Base-by-base conservation (phyloP, 768 basidiomycete genomes). In the Mrakia frigida region DNA sequence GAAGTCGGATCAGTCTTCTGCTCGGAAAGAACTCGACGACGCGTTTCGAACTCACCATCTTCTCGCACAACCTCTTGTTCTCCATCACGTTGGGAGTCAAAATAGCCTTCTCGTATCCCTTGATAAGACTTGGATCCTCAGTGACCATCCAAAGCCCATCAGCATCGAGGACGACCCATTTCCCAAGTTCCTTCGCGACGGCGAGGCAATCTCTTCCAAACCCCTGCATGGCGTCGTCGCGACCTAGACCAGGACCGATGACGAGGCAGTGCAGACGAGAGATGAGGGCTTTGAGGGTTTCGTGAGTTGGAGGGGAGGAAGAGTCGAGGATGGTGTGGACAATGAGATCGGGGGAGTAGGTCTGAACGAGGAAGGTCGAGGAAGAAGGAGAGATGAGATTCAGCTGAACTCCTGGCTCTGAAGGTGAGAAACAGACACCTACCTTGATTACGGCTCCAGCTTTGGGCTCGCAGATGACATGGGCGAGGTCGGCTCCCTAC, bases 81-180 rank as follows among this genome's bases (percentile, higher is more conserved):
- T 98, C 97, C 78, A 92, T 91, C 18, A 96, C 88, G 80, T 98
- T 98, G 0, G 97, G 97, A 0, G 97, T 98, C 71, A 99, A 84
- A 25, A 99, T 90, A 0, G 92, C 91, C 28, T 92, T 88, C 28
- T 90, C 87, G 82, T 98, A 97, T 0, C 95, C 96, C 79, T 88
- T 87, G 76, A 99, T 88, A 74, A 92, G 82, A 7, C 86, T 84
- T 2, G 90, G 85, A 68, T 94, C 90, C 33, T 93, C 90, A 33
- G 82, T 82, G 16, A 95, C 86, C 83, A 94, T 86, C 86, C 87
- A 92, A 25, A 99, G 87, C 2, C 91, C 93, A 81, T 74, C 77
- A 0, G 96, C 97, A 80, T 99, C 97, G 23, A 99, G 86, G 25
- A 98, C 94, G 78, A 98, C 85, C 82, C 90, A 96, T 89, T 95